Evolutionary conservation across 768 basidiomycete genomes (phyloP).

Genomic region (Pholiota microspora): DNA sequence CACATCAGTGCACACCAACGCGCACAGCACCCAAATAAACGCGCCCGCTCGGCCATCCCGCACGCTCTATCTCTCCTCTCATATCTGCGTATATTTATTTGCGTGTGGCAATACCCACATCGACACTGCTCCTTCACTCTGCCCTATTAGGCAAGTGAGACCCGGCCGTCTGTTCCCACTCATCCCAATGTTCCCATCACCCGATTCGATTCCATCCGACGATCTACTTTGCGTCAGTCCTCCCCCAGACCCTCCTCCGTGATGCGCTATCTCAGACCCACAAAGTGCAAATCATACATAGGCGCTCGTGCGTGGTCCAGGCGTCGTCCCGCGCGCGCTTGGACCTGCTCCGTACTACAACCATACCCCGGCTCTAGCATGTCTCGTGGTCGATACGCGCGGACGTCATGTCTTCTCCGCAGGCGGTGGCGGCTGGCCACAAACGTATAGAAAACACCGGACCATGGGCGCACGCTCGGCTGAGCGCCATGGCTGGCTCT

Average conservation of each 20-base stretch:
- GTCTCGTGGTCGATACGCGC: neutral
- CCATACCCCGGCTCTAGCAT: neutral
- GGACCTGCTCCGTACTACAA: neutral
- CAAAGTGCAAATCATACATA: neutral
- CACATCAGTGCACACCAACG: too few species aligned
- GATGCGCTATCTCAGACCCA: neutral
- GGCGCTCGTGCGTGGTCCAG: neutral
- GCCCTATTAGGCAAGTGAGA: constrained; percentile 31
- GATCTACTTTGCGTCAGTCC: constrained; percentile 11
- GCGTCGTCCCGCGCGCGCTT: neutral
- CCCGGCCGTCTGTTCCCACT: constrained; percentile 26
- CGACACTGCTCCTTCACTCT: constrained; percentile 30
- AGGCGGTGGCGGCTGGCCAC: constrained; percentile 11
- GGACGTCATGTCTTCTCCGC: constrained; percentile 6
- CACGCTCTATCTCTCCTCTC: neutral
- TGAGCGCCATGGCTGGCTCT: constrained; percentile 11
- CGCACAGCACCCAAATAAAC: too few species aligned
- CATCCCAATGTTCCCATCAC: constrained; percentile 9
- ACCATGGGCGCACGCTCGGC: constrained; percentile 8
- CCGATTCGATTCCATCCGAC: constrained; percentile 16
- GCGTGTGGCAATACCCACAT: constrained; percentile 16
- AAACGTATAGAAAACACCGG: constrained; percentile 20
- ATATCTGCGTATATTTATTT: constrained; percentile 15
- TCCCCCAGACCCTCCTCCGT: neutral
- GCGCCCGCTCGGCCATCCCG: neutral